phyloP scores from a whole-genome alignment of 805 yeast genomes.

The Kodamaea fukazawae region DNA sequence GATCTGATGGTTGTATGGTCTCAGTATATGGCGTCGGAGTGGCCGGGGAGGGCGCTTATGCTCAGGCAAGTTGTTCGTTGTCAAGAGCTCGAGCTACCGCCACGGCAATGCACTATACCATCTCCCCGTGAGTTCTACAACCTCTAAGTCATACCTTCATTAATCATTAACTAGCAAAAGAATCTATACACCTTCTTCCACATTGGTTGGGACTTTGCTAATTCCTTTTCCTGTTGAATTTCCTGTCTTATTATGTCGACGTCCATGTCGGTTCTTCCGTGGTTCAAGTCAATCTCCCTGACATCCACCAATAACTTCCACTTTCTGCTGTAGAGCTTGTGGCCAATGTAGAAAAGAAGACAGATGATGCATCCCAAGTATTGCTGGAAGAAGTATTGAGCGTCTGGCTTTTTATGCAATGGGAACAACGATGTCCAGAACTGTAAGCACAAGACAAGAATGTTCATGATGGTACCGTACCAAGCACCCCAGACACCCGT shows the following conservation, averaged over 20 bases:
- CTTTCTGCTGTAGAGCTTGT: conserved; percentile 13
- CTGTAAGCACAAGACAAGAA: conserved; percentile 29
- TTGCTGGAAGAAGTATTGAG: conserved; percentile 14
- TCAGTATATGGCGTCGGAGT: no score
- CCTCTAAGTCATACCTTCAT: no score
- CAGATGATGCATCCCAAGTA: conserved; percentile 16
- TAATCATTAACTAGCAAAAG: conserved; percentile 13
- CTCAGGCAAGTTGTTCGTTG: no score
- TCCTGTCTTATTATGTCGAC: conserved; percentile 13
- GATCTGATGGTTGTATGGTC: no score
- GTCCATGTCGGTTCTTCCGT: conserved; percentile 11
- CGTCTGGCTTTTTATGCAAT: conserved; percentile 18
- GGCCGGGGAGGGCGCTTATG: no score
- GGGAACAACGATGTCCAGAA: conserved; percentile 38
- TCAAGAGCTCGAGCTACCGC: no score
- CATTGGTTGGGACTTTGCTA: conserved; percentile 18
- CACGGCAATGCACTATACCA: no score
- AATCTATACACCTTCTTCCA: conserved; percentile 21
- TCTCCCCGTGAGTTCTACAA: no score
- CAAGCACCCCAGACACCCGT: conserved; percentile 42
- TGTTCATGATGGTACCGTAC: conserved; percentile 24
- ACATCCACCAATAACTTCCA: conserved; percentile 8
- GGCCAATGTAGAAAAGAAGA: conserved; percentile 14
- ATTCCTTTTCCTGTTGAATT: conserved; percentile 18
- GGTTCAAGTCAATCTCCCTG: conserved; percentile 13